Base-by-base conservation (phyloP, 129 eudicot genomes). In the Centella asiatica region DNA sequence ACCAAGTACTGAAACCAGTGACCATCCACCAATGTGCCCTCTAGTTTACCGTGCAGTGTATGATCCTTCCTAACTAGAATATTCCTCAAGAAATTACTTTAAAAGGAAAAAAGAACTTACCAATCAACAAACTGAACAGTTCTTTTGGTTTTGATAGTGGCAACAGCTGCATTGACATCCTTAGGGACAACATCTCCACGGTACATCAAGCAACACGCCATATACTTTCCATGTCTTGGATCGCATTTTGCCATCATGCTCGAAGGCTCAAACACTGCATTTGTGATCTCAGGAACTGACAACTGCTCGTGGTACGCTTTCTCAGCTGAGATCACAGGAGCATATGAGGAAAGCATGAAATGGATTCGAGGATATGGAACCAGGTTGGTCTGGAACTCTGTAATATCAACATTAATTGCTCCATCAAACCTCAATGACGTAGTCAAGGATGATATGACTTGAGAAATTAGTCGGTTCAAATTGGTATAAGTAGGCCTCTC, bases 221-320 rank as follows among this genome's bases (percentile, higher is more conserved):
- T 87, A 61, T 90, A 90, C 53, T 90, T 90, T 1, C 97, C 97
- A 33, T 90, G 95, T 66, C 97, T 79, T 2, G 97, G 97, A 60
- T 90, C 97, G 69, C 98, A 90, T 74, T 90, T 84, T 9, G 95
- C 95, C 98, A 90, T 87, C 98, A 90, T 87, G 70, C 94, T 90
- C 18, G 98, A 76, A 31, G 98, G 98, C 74, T 87, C 95, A 49
- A 90, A 87, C 23, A 90, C 98, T 2, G 98, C 81, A 67, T 90
- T 90, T 22, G 95, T 90, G 32, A 90, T 90, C 75, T 90, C 98
- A 67, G 95, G 98, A 1, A 90, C 79, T 2, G 98, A 90, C 37
- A 90, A 74, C 65, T 87, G 98, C 74, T 90, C 97, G 31, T 90
- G 97, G 77, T 87, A 89, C 19, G 97, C 97, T 57, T 86, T 89